Percentiles rank a stretch among this genome's conserved stretches.
These are phyloP conservation scores for Blyttiomyces sp. DNA, from an alignment of 371 early-diverging fungal genomes.

Conservation along the genomic window DNA sequence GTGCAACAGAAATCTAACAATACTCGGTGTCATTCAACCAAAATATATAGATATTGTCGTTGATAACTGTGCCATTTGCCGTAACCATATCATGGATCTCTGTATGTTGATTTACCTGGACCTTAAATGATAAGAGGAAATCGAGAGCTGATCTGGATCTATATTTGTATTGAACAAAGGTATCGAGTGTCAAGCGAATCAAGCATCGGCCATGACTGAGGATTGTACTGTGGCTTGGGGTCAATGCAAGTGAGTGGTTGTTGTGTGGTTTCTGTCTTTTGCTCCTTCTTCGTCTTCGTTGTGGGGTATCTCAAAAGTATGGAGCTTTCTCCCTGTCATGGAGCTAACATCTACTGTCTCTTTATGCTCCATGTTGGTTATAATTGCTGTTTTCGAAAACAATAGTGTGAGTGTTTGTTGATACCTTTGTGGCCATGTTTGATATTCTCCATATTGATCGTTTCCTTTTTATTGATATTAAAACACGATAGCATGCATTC, in stretches of 20 bases:
- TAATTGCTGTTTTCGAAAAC: too few relatives aligned
- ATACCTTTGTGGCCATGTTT: neutral
- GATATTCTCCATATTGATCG: conserved; percentile 18
- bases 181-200: conserved; percentile 97
- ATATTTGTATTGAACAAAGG: conserved; percentile 56
- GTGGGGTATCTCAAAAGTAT: neutral
- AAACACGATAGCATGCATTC: conserved; percentile 91
- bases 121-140: too few relatives aligned
- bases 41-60: conserved; percentile 96
- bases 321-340: neutral
- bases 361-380: too few relatives aligned
- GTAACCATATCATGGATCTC: conserved; percentile 99
- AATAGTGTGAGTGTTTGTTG: neutral
- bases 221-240: conserved; percentile 99
- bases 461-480: too few relatives aligned
- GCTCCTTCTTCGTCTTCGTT: neutral
- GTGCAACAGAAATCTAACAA: neutral
- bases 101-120: conserved; percentile 71
- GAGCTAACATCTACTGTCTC: neutral
- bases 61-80: conserved; percentile 99
- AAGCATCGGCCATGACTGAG: conserved; percentile 85
- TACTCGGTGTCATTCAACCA: too few relatives aligned
- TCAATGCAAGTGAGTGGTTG: conserved; percentile 82
- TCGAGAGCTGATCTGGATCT: too few relatives aligned
- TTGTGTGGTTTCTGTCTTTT: neutral